Evolutionary conservation across 78 protist species (phyloP).

Genomic region (Pigoraptor vietnamica): DNA sequence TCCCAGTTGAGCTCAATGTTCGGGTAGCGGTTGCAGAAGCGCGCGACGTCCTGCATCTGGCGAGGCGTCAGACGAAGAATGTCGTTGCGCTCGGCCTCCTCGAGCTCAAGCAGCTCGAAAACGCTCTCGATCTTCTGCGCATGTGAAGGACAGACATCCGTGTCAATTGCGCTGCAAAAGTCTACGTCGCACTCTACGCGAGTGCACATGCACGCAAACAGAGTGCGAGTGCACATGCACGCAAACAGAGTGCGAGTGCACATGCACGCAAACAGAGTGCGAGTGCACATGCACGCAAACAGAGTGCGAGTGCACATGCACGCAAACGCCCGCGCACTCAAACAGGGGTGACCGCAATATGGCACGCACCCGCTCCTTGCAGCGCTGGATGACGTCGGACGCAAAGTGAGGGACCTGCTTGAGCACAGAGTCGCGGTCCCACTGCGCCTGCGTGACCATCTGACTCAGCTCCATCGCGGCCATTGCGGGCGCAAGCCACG

Average conservation of each 20-base stretch:
- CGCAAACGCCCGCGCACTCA: neutral
- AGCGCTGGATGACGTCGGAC: conserved; percentile 34
- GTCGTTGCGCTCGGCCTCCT: conserved; percentile 21
- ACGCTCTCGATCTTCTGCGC: neutral
- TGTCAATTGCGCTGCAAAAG: too few relatives aligned
- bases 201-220: too few relatives aligned
- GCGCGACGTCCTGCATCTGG: conserved; percentile 45
- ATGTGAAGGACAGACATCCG: neutral
- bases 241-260: neutral
- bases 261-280: neutral
- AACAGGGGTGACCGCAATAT: too few relatives aligned
- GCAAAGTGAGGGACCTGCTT: conserved; percentile 84
- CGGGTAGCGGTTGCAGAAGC: conserved; percentile 66
- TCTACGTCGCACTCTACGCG: too few relatives aligned
- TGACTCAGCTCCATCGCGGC: conserved; percentile 93
- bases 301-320: neutral
- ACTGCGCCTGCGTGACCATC: conserved; percentile 83
- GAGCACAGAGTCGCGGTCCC: conserved; percentile 49
- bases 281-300: too few relatives aligned
- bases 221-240: neutral
- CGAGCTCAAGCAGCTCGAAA: conserved; percentile 2
- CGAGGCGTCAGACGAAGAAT: neutral
- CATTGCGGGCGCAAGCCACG: conserved; percentile 87
- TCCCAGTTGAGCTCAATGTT: conserved; percentile 42
- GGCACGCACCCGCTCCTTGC: neutral